These are phyloP conservation scores for Pythium aquatile DNA, from an alignment of 352 stramenopile genomes.

Conservation along the genomic window DNA sequence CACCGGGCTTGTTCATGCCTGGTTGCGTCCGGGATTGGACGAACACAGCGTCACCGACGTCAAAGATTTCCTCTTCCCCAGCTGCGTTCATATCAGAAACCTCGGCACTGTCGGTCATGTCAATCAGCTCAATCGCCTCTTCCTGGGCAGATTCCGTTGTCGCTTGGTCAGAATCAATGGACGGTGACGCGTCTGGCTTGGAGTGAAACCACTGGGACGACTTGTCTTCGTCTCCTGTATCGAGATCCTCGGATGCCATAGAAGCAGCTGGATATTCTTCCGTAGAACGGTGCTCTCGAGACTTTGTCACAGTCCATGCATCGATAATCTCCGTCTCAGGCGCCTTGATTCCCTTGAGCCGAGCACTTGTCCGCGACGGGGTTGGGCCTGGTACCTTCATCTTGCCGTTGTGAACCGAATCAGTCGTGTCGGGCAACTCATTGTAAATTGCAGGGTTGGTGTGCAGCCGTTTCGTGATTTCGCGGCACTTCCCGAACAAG, in stretches of 20 bases:
- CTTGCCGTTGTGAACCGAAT: background rate
- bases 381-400: background rate
- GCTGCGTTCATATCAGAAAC: background rate
- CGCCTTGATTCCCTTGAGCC: constrained; percentile 25
- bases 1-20: constrained; percentile 79
- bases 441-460: constrained; percentile 46
- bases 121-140: constrained; percentile 2
- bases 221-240: background rate
- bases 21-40: constrained; percentile 67
- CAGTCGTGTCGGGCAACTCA: constrained; percentile 17
- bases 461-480: constrained; percentile 67
- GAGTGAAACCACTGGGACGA: background rate
- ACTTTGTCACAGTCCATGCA: background rate
- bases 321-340: constrained; percentile 3
- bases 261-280: no score
- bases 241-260: background rate
- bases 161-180: background rate
- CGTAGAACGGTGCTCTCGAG: background rate
- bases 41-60: constrained; percentile 67
- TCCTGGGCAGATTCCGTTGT: background rate
- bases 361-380: constrained; percentile 22
- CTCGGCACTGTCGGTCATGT: constrained; percentile 11
- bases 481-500: constrained; percentile 83
- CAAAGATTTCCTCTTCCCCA: constrained; percentile 29
- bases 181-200: background rate